Conservation (phyloP, 306 rosid genomes). For the Hippophae gyantsensis region DNA sequence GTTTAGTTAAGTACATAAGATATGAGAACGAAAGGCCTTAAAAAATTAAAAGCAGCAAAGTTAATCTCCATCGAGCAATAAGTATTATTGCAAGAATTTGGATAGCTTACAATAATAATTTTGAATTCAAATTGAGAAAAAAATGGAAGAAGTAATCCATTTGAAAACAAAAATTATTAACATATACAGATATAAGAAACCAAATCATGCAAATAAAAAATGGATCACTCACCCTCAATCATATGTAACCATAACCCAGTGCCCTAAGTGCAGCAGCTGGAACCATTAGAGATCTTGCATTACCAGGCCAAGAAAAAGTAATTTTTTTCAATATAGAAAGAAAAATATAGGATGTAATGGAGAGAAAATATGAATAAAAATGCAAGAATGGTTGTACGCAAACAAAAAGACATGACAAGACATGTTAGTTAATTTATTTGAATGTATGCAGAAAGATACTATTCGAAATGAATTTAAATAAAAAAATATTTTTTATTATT, state of each 20-base stretch:
- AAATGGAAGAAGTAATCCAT: background rate
- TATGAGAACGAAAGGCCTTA: conserved; percentile 83
- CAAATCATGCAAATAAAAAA: conserved; percentile 1
- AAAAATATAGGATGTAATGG: too few relatives aligned
- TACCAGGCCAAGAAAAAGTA: conserved; percentile 37
- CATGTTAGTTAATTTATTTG: background rate
- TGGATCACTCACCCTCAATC: conserved; percentile 69
- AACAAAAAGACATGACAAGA: too few relatives aligned
- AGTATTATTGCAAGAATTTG: too few relatives aligned
- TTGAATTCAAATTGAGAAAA: background rate
- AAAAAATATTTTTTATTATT: too few relatives aligned
- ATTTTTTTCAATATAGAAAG: background rate
- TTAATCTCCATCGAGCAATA: background rate
- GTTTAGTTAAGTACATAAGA: conserved; percentile 92
- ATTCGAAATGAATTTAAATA: too few relatives aligned
- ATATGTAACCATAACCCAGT: conserved; percentile 86
- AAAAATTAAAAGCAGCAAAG: conserved; percentile 12
- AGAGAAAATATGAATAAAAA: too few relatives aligned
- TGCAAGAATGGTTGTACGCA: too few relatives aligned
- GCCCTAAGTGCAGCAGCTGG: conserved; percentile 81
- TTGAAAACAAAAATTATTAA: background rate
- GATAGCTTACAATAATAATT: background rate
- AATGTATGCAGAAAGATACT: background rate
- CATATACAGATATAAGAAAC: conserved; percentile 7
- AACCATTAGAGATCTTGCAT: conserved; percentile 51